Conservation (phyloP, 352 stramenopile genomes). For the Globisporangium acanthophoron region DNA sequence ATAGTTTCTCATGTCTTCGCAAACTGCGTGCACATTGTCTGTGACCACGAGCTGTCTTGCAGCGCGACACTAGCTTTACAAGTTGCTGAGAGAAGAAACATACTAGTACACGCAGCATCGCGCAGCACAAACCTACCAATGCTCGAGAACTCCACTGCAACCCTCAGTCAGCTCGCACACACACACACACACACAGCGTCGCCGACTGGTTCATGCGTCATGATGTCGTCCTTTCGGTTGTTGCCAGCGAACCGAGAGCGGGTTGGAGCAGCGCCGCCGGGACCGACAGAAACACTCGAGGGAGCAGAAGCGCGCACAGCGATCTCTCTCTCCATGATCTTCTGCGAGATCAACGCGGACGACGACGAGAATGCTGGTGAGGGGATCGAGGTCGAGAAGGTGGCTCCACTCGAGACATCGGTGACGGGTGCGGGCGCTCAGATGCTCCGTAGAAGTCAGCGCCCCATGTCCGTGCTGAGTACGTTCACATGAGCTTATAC, state of each 20-base stretch:
- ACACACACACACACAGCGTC: slow-evolving; percentile 45
- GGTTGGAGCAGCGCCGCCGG: slow-evolving; percentile 14
- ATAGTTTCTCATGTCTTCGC: no score
- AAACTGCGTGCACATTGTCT: no score
- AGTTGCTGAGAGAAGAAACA: slow-evolving; percentile 40
- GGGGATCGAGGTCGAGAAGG: slow-evolving; percentile 6
- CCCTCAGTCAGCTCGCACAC: background rate
- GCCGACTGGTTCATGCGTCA: slow-evolving; percentile 67
- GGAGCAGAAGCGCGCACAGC: slow-evolving; percentile 14
- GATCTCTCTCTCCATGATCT: slow-evolving; percentile 59
- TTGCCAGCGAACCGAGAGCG: slow-evolving; percentile 58
- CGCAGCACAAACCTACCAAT: background rate
- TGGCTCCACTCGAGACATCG: background rate
- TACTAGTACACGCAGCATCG: background rate
- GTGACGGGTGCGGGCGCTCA: slow-evolving; percentile 9
- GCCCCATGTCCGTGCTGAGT: background rate
- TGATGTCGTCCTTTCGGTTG: slow-evolving; percentile 59
- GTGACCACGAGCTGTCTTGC: slow-evolving; percentile 45
- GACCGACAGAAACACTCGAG: slow-evolving; percentile 8
- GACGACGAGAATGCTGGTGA: slow-evolving; percentile 20
- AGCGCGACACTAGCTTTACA: slow-evolving; percentile 80
- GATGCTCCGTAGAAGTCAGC: background rate
- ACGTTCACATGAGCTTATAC: background rate
- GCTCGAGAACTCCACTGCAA: background rate
- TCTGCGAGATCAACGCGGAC: slow-evolving; percentile 60